A percentile compares a stretch with the other conserved stretches of the same genome.
These are phyloP conservation scores for Diaporthe ilicicola DNA, from an alignment of 2,329 filamentous ascomycete genomes.

Conservation along the genomic window DNA sequence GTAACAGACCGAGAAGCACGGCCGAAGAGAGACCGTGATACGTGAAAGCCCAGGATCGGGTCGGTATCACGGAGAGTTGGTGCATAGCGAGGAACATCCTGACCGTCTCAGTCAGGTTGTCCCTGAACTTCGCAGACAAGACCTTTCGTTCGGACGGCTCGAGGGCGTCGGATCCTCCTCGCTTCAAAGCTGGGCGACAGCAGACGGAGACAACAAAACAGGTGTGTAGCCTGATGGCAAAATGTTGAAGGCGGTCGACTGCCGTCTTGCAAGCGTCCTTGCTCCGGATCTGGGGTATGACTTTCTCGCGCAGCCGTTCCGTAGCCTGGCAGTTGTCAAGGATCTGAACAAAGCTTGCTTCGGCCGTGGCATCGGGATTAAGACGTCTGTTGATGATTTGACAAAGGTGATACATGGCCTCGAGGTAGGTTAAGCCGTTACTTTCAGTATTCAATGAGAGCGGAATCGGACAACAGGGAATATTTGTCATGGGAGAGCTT, in stretches of 20 bases:
- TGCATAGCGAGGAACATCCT: slow-evolving; percentile 76
- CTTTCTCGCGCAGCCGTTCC: slow-evolving; percentile 58
- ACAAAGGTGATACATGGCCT: slow-evolving; percentile 72
- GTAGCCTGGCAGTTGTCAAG: slow-evolving; percentile 65
- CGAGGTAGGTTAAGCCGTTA: slow-evolving; percentile 66
- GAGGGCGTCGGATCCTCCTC: slow-evolving; percentile 55
- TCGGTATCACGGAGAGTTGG: slow-evolving; percentile 72
- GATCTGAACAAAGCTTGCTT: slow-evolving; percentile 62
- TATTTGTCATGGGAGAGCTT: slow-evolving; percentile 70
- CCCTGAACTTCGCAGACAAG: slow-evolving; percentile 67
- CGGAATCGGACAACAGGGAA: slow-evolving; percentile 64
- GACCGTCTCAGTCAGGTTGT: slow-evolving; percentile 70
- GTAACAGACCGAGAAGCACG: slow-evolving; percentile 68
- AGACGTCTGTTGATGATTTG: slow-evolving; percentile 66
- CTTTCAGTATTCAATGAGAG: slow-evolving; percentile 50
- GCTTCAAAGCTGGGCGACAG: slow-evolving; percentile 68
- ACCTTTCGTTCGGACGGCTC: slow-evolving; percentile 60
- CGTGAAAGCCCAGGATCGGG: slow-evolving; percentile 73
- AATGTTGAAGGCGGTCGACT: slow-evolving; percentile 69
- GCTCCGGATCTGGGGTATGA: slow-evolving; percentile 61
- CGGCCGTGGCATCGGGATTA: slow-evolving; percentile 61
- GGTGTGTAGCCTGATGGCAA: slow-evolving; percentile 70
- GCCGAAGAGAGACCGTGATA: slow-evolving; percentile 74
- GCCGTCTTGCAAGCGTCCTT: slow-evolving; percentile 72
- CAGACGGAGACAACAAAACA: slow-evolving; percentile 72